A percentile compares a stretch with the other conserved stretches of the same genome.
These are phyloP conservation scores for Larix kaempferi DNA, from an alignment of 75 land plant species.

Conservation along the genomic window DNA sequence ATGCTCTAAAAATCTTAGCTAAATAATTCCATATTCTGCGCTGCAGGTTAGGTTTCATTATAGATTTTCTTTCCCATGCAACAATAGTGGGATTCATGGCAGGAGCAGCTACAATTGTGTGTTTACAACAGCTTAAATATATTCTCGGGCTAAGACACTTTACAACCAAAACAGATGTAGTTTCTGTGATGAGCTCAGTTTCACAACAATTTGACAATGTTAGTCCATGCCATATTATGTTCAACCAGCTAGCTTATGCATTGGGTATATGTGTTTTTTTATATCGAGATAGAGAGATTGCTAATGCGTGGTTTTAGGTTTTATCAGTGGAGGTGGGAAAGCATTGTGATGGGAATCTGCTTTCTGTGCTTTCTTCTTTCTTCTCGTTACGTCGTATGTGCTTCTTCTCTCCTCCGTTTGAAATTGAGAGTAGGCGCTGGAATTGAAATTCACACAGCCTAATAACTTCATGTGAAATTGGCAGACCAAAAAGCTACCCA, in stretches of 20 bases:
- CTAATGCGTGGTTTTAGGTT: not conserved
- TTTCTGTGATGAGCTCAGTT: conserved; percentile 66
- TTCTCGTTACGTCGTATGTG: conserved; percentile 35
- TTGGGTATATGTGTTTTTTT: not conserved
- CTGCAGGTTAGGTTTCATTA: conserved; percentile 78
- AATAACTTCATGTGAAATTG: not conserved
- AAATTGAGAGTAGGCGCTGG: not conserved
- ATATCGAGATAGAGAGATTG: no score
- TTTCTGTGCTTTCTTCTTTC: conserved; percentile 44
- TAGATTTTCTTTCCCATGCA: conserved; percentile 87
- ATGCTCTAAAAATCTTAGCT: no score
- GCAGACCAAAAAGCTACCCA: conserved; percentile 40
- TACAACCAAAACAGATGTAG: conserved; percentile 57
- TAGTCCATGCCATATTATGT: not conserved
- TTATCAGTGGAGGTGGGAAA: conserved; percentile 67
- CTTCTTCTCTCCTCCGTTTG: no score
- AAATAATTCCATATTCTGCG: not conserved
- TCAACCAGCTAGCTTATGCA: not conserved
- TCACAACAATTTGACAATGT: conserved; percentile 65
- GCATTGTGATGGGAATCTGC: conserved; percentile 40
- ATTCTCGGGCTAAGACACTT: conserved; percentile 60
- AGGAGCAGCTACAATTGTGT: conserved; percentile 81
- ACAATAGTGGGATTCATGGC: conserved; percentile 86
- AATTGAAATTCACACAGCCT: not conserved
- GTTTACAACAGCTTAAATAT: conserved; percentile 80